These are phyloP conservation scores for Haematococcus lacustris DNA, from an alignment of 139 green algal species.

Conservation along the genomic window DNA sequence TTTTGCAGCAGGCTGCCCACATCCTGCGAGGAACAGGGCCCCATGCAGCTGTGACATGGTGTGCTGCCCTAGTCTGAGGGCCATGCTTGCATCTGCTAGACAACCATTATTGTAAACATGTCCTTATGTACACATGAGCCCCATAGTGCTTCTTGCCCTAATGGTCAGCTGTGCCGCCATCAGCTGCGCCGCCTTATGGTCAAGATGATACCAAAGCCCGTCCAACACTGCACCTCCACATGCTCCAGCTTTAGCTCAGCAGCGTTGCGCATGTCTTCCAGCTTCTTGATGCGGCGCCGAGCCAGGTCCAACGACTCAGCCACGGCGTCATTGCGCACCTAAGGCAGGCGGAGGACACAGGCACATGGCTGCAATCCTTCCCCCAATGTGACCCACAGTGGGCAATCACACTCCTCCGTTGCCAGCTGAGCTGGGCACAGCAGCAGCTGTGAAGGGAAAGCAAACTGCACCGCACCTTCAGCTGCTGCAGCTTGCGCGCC, in stretches of 20 bases:
- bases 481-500: conserved; percentile 41
- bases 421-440: no score
- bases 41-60: neutral
- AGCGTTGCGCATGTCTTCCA: conserved; percentile 25
- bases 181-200: no score
- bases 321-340: conserved; percentile 27
- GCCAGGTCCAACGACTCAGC: conserved; percentile 37
- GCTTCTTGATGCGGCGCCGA: conserved; percentile 18
- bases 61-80: no score
- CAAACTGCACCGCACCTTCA: conserved; percentile 38
- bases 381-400: neutral
- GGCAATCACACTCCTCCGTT: no score
- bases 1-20: conserved; percentile 10
- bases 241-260: conserved; percentile 33
- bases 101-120: no score
- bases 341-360: neutral
- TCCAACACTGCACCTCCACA: no score
- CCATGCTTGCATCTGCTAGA: no score
- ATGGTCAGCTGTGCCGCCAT: no score
- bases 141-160: no score
- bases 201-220: no score
- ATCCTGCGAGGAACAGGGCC: neutral
- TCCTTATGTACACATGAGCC: no score
- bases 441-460: no score
- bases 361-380: neutral